Evolutionary conservation across 164 flowering plant species (phyloP), one percentile per base, ranked within the genome.

Genomic region (Malania oleifera): DNA sequence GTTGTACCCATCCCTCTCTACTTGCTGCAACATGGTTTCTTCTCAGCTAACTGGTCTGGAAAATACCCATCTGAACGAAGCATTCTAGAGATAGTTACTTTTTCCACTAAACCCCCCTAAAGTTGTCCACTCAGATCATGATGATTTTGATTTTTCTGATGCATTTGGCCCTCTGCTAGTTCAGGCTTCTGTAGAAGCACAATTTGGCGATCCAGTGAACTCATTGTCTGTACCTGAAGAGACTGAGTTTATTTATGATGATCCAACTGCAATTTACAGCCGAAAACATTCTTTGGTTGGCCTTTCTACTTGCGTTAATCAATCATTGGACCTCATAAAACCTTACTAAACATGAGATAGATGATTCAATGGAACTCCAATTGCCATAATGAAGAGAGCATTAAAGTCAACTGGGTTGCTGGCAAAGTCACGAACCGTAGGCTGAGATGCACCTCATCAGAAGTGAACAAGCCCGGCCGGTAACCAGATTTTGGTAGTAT

Each of bases 81-180:
- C 80, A 37, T 38, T 77, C 27, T 71, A 26, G 27, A 67, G 50
- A 52, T 74, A 70, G 66, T 50, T 80, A 48, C 63, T 73, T 52
- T 65, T 79, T 52, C 76, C 86, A 39, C 27, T 61, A 51, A 67
- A 52, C 13, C 62, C 73, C 35, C 72, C 80, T 19, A 83, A 77
- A 66, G 64, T 48, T 64, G 69, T 72, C 26, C 70, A 67, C 17
- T 34, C 77, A 0, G 93, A 87, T 54, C 45, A 75, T 38, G 67
- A 70, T 48, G 96, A 91, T 61, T 72, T 91, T 27, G 96, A 91
- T 65, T 91, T 91, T 68, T 72, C 84, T 50, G 96, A 92, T 69
- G 86, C 87, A 23, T 92, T 92, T 78, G 98, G 98, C 58, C 87
- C n/a, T n/a, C n/a, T n/a, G n/a, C n/a, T 86, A 18, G 64, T 57